Conservation (phyloP, 2,329 filamentous ascomycete genomes). For the Thermochaetoides dissita region DNA sequence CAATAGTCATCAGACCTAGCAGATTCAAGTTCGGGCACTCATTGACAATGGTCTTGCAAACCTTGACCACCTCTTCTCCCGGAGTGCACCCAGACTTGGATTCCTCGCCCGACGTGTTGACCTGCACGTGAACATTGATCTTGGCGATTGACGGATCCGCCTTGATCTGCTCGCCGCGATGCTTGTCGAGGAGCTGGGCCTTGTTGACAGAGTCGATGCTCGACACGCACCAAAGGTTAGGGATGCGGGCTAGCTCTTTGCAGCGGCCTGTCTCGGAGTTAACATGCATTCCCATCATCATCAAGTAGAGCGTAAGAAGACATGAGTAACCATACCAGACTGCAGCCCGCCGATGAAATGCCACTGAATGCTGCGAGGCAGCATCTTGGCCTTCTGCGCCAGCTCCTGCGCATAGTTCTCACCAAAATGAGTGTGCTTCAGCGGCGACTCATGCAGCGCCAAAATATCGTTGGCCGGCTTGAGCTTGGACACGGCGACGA, state of each 20-base stretch:
- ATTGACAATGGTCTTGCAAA: slow-evolving; percentile 58
- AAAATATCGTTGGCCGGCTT: slow-evolving; percentile 88
- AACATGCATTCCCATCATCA: no score
- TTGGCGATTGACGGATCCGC: slow-evolving; percentile 25
- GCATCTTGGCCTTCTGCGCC: slow-evolving; percentile 64
- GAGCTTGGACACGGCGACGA: slow-evolving; percentile 92
- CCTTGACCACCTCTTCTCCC: slow-evolving; percentile 39
- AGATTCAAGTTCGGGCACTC: slow-evolving; percentile 61
- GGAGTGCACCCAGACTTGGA: slow-evolving; percentile 74
- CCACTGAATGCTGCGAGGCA: slow-evolving; percentile 71
- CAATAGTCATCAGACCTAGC: slow-evolving; percentile 90
- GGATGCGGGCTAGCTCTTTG: slow-evolving; percentile 70
- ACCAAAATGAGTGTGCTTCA: slow-evolving; percentile 65
- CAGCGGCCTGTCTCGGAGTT: slow-evolving; percentile 56
- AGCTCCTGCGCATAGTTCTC: slow-evolving; percentile 95
- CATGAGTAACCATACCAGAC: slow-evolving; percentile 35
- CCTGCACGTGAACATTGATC: slow-evolving; percentile 73
- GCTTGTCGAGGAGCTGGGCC: slow-evolving; percentile 64
- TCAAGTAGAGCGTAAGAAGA: no score
- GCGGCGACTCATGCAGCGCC: slow-evolving; percentile 54
- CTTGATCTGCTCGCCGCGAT: slow-evolving; percentile 40
- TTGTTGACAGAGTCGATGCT: slow-evolving; percentile 84
- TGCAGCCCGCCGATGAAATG: slow-evolving; percentile 95
- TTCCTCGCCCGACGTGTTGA: slow-evolving; percentile 86
- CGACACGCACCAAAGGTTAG: slow-evolving; percentile 82